Conservation (phyloP, 2,329 filamentous ascomycete species). For the Diaporthe amygdali region DNA sequence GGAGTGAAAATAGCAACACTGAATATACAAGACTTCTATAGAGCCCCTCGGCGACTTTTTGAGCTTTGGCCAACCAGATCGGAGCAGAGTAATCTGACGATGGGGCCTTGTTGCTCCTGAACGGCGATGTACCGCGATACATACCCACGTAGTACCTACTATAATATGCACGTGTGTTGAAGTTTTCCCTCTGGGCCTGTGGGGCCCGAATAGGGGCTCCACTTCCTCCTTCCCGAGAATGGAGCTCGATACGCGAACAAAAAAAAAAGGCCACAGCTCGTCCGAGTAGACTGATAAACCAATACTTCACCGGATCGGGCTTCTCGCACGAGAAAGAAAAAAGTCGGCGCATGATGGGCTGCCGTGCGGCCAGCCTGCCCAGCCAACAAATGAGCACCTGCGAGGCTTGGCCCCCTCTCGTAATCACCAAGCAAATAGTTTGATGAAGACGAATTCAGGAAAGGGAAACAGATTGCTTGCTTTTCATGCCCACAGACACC, state of each 20-base stretch:
- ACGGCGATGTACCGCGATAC: background rate
- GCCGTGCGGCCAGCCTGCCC: background rate
- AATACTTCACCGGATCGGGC: background rate
- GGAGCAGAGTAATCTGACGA: background rate
- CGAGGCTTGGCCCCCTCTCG: background rate
- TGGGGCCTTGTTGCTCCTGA: background rate
- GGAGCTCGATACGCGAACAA: background rate
- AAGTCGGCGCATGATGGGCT: background rate
- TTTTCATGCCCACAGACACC: background rate
- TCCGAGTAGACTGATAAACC: background rate
- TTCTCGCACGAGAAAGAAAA: background rate
- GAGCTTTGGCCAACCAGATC: background rate
- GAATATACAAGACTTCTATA: background rate
- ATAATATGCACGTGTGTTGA: background rate
- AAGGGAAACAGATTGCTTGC: background rate
- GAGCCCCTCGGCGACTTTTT: background rate
- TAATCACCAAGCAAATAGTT: conserved; percentile 1
- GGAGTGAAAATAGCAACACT: background rate
- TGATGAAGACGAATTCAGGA: background rate
- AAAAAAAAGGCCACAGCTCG: background rate
- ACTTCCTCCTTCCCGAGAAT: background rate
- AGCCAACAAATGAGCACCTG: background rate
- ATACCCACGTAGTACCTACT: background rate
- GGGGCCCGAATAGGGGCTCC: background rate
- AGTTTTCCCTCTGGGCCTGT: background rate